A percentile compares a stretch with the other conserved stretches of the same genome.
Conservation (phyloP, 257 asterid genomes). For the Solanum neorickii region DNA sequence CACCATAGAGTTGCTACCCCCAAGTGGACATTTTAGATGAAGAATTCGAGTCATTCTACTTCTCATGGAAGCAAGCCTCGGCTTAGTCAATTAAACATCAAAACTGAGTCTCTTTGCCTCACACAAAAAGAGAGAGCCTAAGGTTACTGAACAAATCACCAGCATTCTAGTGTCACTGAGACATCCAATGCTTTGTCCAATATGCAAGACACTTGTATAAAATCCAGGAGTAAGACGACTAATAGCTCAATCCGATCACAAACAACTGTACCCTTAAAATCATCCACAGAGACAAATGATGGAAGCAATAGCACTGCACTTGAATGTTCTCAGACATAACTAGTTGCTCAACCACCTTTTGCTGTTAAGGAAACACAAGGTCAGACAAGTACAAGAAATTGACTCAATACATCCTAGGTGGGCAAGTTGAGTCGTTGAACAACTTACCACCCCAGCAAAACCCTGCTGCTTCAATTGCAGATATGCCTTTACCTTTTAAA, state of each 20-base stretch:
- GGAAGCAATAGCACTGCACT: slow-evolving; percentile 51
- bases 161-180: background rate
- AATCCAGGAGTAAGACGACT: background rate
- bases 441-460: no score
- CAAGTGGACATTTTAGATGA: background rate
- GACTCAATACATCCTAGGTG: background rate
- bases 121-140: background rate
- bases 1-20: background rate
- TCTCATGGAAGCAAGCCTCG: no score
- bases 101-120: background rate
- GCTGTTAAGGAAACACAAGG: slow-evolving; percentile 18
- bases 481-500: slow-evolving; percentile 13
- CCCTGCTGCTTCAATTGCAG: background rate
- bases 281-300: slow-evolving; percentile 33
- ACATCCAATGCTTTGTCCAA: background rate
- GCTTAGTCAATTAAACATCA: background rate
- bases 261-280: slow-evolving; percentile 27
- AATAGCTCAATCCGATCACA: background rate
- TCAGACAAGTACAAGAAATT: background rate
- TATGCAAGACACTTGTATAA: background rate
- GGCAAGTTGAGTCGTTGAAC: background rate
- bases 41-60: background rate
- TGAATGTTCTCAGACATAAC: slow-evolving; percentile 30
- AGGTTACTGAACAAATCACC: background rate
- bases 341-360: slow-evolving; percentile 39